Evolutionary conservation across 2,329 filamentous ascomycete species (phyloP), one percentile per base, ranked within the genome.

Genomic region (Mycosphaerella sp.): DNA sequence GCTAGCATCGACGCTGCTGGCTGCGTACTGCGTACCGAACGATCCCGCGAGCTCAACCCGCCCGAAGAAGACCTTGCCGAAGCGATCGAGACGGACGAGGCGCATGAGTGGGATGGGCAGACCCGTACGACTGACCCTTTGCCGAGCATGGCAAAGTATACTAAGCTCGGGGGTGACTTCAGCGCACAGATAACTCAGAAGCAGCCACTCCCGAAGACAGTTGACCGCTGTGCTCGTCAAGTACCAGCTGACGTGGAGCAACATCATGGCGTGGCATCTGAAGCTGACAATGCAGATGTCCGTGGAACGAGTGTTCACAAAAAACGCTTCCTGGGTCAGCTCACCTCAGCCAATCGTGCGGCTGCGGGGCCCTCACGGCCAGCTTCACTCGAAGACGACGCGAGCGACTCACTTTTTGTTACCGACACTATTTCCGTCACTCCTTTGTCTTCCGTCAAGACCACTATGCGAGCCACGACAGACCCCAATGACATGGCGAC

Each of bases 1-100:
- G 54, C 55, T 21, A 51, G 54, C 10, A 63, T 66, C 40, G 48
- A 59, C n/a, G 27, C 27, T 16, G 57, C 60, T 7, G 58, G 57
- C 1, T 63, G 59, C 49, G 17, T 56, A 2, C 34, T 43, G 35
- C 44, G 52, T 6, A 28, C 42, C 10, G 52, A 48, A 21, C 32
- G 44, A 30, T 46, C 47, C 21, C 54, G 55, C 6, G 36, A 45
- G 17, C 48, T 63, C 6, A 54, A 59, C 44, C 32, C 37, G 12
- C 17, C 13, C 37, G 4, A n/a, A 10, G 30, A 32, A 32, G 30
- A 32, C 30, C 30, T 32, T 32, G 3, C 30, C 30, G 13, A 32
- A 7, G 30, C 30, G 4, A 10, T n/a, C 9, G 13, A 21, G 21
- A 21, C 6, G 21, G 6, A 4, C 21, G 21, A 21, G 4, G 21